Conservation (phyloP, 257 asterid species). For the Ehretia macrophylla region DNA sequence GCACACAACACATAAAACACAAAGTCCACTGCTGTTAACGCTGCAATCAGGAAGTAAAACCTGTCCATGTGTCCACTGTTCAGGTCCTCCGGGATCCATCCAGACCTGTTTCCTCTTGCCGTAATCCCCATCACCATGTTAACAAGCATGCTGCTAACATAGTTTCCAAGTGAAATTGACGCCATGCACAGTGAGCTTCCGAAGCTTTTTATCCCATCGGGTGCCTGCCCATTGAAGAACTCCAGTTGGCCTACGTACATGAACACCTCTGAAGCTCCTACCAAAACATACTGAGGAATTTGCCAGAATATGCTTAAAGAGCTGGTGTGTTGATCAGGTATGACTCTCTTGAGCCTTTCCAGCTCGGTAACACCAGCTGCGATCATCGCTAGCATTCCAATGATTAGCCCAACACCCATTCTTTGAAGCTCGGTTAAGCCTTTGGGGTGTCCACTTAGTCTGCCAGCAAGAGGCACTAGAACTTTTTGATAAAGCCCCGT, state of each 20-base stretch:
- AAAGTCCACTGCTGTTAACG: conserved; percentile 44
- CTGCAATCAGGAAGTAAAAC: conserved; percentile 57
- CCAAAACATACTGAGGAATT: conserved; percentile 61
- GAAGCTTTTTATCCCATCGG: conserved; percentile 74
- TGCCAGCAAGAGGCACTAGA: conserved; percentile 45
- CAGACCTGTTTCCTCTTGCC: conserved; percentile 27
- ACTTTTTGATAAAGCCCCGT: conserved; percentile 49
- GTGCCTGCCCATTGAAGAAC: conserved; percentile 74
- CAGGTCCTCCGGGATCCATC: conserved; percentile 68
- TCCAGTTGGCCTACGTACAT: conserved; percentile 81
- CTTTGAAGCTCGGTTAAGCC: conserved; percentile 79
- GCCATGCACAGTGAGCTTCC: conserved; percentile 84
- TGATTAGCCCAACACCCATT: conserved; percentile 74
- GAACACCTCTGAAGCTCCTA: conserved; percentile 83
- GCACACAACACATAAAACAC: conserved; percentile 43
- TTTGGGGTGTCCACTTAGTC: conserved; percentile 39
- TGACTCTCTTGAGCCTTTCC: conserved; percentile 32
- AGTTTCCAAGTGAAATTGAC: conserved; percentile 69
- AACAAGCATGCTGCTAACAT: conserved; percentile 61
- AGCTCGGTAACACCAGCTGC: conserved; percentile 59
- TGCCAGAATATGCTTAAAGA: conserved; percentile 63
- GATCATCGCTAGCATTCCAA: conserved; percentile 63
- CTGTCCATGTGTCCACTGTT: conserved; percentile 58
- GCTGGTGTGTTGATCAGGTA: conserved; percentile 32
- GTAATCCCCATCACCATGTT: conserved; percentile 59